Evolutionary conservation across 768 basidiomycete species (phyloP).

Genomic region (Baorangia bicolor): DNA sequence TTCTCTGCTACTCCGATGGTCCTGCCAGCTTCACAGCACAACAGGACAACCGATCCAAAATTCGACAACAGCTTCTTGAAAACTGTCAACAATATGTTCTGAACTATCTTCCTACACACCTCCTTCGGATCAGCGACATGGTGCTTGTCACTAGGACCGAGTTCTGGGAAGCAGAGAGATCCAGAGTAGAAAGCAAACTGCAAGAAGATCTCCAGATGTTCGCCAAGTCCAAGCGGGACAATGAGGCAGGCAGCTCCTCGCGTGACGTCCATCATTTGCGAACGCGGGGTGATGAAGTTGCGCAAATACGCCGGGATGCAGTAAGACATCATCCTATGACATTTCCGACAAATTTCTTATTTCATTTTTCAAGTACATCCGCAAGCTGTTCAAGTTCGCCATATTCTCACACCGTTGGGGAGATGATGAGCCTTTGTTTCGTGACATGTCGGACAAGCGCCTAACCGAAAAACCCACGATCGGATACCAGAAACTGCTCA

Average conservation of each 20-base stretch:
- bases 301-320: neutral
- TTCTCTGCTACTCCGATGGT: neutral
- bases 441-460: conserved; percentile 1
- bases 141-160: conserved; percentile 9
- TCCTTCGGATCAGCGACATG: conserved; percentile 20
- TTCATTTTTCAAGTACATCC: conserved; percentile 2
- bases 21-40: neutral
- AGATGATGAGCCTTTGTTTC: conserved; percentile 16
- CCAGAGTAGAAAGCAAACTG: neutral
- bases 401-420: conserved; percentile 26
- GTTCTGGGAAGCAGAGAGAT: conserved; percentile 12
- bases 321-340: neutral
- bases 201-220: neutral
- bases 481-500: conserved; percentile 18
- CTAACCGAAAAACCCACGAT: neutral
- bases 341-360: neutral
- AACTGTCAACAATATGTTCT: conserved; percentile 15
- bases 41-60: neutral
- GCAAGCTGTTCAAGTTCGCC: conserved; percentile 15
- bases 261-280: neutral
- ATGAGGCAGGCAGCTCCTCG: neutral
- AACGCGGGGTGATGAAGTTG: neutral
- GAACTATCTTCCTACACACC: conserved; percentile 20
- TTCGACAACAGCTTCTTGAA: conserved; percentile 7
- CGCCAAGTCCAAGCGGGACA: neutral